These are phyloP conservation scores for Cicer yamashitae DNA, from an alignment of 306 rosid genomes.

Conservation along the genomic window DNA sequence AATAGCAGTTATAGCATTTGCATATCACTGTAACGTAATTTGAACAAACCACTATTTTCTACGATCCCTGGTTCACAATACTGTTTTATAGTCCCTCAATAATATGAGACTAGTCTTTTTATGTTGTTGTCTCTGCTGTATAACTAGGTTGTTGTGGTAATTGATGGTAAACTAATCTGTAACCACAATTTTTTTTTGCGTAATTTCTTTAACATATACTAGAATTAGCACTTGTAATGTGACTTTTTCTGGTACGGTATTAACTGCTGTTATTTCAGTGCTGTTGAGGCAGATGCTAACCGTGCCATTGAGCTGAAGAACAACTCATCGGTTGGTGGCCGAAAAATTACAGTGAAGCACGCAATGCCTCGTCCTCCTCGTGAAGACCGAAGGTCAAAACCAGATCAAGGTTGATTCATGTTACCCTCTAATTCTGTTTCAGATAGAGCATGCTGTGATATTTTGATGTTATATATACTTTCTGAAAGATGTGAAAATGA, in stretches of 20 bases:
- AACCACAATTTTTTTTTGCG: slow-evolving; percentile 20
- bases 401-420: slow-evolving; percentile 66
- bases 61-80: no score
- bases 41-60: no score
- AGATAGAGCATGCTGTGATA: slow-evolving; percentile 11
- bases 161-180: slow-evolving; percentile 6
- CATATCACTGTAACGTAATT: no score
- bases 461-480: slow-evolving; percentile 5
- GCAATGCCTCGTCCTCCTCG: slow-evolving; percentile 88
- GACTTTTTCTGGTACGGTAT: slow-evolving; percentile 31
- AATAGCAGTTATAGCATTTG: no score
- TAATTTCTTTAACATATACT: slow-evolving; percentile 1
- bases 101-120: neutral
- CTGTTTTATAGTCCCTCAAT: neutral
- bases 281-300: slow-evolving; percentile 81
- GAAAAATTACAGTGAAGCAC: slow-evolving; percentile 79
- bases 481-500: slow-evolving; percentile 36
- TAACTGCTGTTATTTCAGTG: slow-evolving; percentile 61
- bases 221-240: slow-evolving; percentile 19
- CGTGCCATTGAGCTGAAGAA: slow-evolving; percentile 84
- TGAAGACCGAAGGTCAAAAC: slow-evolving; percentile 70
- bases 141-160: slow-evolving; percentile 16
- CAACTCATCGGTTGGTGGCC: slow-evolving; percentile 71
- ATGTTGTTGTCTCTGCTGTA: neutral
- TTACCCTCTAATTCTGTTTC: slow-evolving; percentile 36